Percentiles rank a stretch among this genome's conserved stretches.
phyloP scores from a whole-genome alignment of 768 basidiomycete species.

The Stropharia rugosoannulata region DNA sequence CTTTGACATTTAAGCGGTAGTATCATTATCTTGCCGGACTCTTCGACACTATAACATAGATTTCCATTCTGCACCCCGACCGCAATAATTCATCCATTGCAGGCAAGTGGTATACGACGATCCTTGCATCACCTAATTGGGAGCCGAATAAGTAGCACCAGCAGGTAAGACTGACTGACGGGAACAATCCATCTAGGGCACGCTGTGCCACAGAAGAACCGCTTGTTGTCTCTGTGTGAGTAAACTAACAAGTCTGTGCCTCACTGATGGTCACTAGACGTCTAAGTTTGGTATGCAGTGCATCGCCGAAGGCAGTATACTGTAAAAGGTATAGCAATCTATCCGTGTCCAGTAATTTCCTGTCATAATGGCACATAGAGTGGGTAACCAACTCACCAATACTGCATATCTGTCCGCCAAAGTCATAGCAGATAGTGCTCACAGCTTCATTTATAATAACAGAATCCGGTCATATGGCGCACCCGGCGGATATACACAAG shows the following conservation, averaged over 20 bases:
- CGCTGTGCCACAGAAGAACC: background rate
- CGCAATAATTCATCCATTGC: background rate
- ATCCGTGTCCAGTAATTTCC: constrained; percentile 1
- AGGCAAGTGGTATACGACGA: too few species aligned
- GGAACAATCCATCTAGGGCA: background rate
- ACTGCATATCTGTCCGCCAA: background rate
- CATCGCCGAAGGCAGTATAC: background rate
- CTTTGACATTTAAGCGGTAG: background rate
- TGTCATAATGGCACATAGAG: constrained; percentile 5
- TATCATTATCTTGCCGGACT: too few species aligned
- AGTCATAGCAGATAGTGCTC: background rate
- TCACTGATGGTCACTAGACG: background rate
- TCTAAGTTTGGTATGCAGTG: background rate
- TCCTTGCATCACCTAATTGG: background rate
- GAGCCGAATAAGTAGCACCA: background rate
- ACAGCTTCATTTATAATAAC: background rate
- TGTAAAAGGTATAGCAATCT: constrained; percentile 6
- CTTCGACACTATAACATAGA: too few species aligned
- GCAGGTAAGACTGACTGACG: background rate
- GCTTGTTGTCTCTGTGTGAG: background rate
- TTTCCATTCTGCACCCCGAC: too few species aligned
- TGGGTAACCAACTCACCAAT: constrained; percentile 2
- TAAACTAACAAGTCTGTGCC: background rate
- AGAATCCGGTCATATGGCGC: constrained; percentile 1
- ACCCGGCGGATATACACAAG: background rate